Base-by-base conservation (phyloP, 345 rosid species). In the Ricinus communis region DNA sequence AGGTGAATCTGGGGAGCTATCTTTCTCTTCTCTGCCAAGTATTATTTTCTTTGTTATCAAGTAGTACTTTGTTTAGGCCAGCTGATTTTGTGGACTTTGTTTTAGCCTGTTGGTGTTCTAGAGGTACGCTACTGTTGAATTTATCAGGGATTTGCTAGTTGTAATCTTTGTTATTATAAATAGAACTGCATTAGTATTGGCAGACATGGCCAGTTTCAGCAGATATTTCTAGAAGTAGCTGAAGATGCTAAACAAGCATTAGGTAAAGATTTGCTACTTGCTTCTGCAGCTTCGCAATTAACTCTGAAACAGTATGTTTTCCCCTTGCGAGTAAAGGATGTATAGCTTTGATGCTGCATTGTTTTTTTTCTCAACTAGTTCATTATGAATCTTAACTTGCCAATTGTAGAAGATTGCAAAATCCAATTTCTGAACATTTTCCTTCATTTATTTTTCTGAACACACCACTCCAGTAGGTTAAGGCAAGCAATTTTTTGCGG, bases 51-150 rank as follows among this genome's bases (percentile, higher is more conserved):
- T 22, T 52, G 58, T 43, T 62, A 56, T 80, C 43, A 27, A 76
- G 61, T 72, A 52, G 66, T 73, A 73, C 75, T 76, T 60, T 61
- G 67, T 65, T 49, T 80, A 71, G 80, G 79, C 57, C 59, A n/a
- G 49, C 46, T 76, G 58, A 70, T 63, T 65, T 54, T 75, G 45
- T 59, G 71, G 79, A 65, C 59, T 65, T 43, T 4, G 4, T 4
- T 69, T 74, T 77, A 73, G 77, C 62, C 45, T 56, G 30, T 41
- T 24, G 80, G 84, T 80, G 75, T 46, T 72, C 52, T 50, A 50
- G 79, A 58, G 62, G 68, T 58, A 75, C 70, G 74, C 62, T 65
- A 65, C 79, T 69, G 10, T 54, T 73, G 56, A 68, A 66, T 73
- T 77, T 67, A 55, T 31, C 21, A 50, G 64, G 64, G 76, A 74